A percentile compares a stretch with the other conserved stretches of the same genome.
Conservation (phyloP, 164 flowering plant genomes). For the Chimonanthus praecox region DNA sequence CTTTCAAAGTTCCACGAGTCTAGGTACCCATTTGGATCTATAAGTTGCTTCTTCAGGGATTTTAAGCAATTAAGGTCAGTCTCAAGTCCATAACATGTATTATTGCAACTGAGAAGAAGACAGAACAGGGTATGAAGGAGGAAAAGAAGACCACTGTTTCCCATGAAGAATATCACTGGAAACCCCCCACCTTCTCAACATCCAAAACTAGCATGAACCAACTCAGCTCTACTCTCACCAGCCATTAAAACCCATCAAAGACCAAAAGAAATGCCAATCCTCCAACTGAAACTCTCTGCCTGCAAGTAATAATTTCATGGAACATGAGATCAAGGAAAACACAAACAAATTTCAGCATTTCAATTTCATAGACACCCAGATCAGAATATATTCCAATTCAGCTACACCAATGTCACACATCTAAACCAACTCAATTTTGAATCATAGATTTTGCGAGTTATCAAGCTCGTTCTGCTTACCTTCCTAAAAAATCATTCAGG, state of each 20-base stretch:
- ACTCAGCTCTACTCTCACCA: not conserved
- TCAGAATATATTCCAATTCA: not conserved
- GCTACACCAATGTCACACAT: not conserved
- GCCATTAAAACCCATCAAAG: not conserved
- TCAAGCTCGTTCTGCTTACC: no score
- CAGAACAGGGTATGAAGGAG: not conserved
- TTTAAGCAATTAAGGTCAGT: slow-evolving; percentile 52
- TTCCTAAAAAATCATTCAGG: no score
- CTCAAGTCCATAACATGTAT: slow-evolving; percentile 21
- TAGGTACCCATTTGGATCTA: slow-evolving; percentile 43
- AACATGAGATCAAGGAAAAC: not conserved
- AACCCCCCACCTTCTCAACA: not conserved
- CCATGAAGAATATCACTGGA: not conserved
- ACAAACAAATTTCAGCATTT: not conserved
- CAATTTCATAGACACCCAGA: no score
- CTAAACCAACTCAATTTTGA: not conserved
- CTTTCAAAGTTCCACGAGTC: slow-evolving; percentile 51
- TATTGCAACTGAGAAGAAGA: not conserved
- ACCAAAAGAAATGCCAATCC: not conserved
- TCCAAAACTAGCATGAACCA: not conserved
- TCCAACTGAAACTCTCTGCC: not conserved
- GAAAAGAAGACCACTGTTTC: not conserved
- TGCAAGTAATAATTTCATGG: not conserved
- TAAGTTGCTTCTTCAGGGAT: slow-evolving; percentile 31
- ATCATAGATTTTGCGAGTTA: no score